A percentile compares a stretch with the other conserved stretches of the same genome.
These are phyloP conservation scores for Candida pseudoglaebosa DNA, from an alignment of 805 yeast species.

Conservation along the genomic window DNA sequence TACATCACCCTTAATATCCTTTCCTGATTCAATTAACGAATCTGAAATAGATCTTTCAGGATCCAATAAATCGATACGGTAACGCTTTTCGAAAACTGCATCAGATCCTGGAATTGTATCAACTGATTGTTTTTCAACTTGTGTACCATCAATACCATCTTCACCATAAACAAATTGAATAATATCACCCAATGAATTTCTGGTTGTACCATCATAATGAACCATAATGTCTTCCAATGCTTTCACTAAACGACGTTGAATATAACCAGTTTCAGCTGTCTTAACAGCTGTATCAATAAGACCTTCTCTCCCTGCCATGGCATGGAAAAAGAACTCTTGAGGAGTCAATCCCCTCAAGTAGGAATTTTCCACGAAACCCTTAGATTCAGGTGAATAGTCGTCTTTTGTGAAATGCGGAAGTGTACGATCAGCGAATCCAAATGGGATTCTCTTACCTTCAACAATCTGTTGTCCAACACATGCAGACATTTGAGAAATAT, in stretches of 20 bases:
- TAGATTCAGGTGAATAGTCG: constrained; percentile 97
- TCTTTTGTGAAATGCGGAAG: constrained; percentile 98
- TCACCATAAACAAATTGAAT: constrained; percentile 98
- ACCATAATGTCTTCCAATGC: constrained; percentile 97
- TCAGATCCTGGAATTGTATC: constrained; percentile 95
- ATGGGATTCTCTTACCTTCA: constrained; percentile 98
- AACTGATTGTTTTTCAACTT: constrained; percentile 92
- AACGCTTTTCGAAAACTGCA: constrained; percentile 74
- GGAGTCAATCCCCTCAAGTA: constrained; percentile 97
- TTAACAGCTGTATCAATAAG: constrained; percentile 98
- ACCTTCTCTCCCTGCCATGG: constrained; percentile 99
- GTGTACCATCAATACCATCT: constrained; percentile 98
- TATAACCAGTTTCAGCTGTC: constrained; percentile 98
- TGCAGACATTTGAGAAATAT: constrained; percentile 99
- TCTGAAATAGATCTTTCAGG: constrained; percentile 59
- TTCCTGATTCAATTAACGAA: constrained; percentile 78
- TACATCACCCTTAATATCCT: constrained; percentile 86
- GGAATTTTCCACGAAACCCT: constrained; percentile 96
- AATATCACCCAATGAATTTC: constrained; percentile 95
- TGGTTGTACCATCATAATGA: constrained; percentile 96
- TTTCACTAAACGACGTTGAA: constrained; percentile 95
- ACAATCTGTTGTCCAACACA: constrained; percentile 99
- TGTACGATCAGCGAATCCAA: constrained; percentile 94
- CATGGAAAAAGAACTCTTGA: constrained; percentile 98
- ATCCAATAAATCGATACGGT: constrained; percentile 82